phyloP scores from a whole-genome alignment of 306 rosid species.

The Cucumis melo region DNA sequence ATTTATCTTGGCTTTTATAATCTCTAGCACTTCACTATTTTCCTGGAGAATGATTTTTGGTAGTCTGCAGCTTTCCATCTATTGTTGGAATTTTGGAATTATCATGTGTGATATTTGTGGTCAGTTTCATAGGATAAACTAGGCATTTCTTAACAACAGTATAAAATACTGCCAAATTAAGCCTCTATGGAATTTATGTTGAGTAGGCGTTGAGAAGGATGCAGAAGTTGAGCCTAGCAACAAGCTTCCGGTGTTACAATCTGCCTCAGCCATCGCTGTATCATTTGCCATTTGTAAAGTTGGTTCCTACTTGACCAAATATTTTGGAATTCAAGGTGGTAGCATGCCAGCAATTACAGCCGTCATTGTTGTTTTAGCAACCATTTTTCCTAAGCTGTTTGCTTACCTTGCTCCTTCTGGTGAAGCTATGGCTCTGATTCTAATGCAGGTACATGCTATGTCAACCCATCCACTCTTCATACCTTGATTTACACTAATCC shows the following conservation, averaged over 20 bases:
- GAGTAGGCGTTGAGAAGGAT: constrained; percentile 15
- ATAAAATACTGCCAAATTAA: not conserved
- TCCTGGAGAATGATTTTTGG: not conserved
- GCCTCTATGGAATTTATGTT: constrained; percentile 7
- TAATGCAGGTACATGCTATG: constrained; percentile 21
- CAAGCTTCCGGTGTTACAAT: constrained; percentile 26
- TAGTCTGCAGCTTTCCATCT: not conserved
- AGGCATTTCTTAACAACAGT: not conserved
- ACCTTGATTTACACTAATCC: not conserved
- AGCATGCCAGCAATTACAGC: constrained; percentile 35
- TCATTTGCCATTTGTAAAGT: constrained; percentile 37
- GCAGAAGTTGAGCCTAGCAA: constrained; percentile 9
- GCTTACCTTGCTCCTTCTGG: constrained; percentile 37
- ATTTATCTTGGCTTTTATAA: not conserved
- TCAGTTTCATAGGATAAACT: not conserved
- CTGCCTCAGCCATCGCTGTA: constrained; percentile 24
- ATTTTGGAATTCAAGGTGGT: constrained; percentile 31
- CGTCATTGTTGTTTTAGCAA: constrained; percentile 25
- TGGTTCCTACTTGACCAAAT: constrained; percentile 24
- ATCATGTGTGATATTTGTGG: not conserved
- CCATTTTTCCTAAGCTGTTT: constrained; percentile 24
- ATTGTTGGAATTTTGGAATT: not conserved
- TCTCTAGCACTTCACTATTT: not conserved
- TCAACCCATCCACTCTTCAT: not conserved
- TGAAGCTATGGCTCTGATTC: constrained; percentile 36